Evolutionary conservation across 2,329 filamentous ascomycete genomes (phyloP).

Genomic region (Rachicladosporium sp.): DNA sequence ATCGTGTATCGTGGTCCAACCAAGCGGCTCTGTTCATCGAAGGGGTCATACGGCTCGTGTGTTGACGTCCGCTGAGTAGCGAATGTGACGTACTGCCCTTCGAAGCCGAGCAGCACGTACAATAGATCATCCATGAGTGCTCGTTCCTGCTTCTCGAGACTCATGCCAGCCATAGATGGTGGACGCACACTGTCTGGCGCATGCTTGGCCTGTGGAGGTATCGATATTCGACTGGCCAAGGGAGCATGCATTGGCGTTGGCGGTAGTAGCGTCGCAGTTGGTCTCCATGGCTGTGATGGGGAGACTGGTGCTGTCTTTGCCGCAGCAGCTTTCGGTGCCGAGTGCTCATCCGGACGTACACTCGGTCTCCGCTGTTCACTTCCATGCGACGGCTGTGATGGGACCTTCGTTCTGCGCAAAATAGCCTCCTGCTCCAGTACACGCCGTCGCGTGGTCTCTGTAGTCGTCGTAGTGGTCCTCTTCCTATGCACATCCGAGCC

Average conservation of each 20-base stretch:
- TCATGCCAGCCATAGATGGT: slow-evolving; percentile 54
- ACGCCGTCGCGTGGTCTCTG: slow-evolving; percentile 5
- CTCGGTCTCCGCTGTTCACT: slow-evolving; percentile 3
- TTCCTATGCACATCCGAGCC: slow-evolving; percentile 1
- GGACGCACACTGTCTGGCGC: slow-evolving; percentile 60
- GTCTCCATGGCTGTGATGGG: slow-evolving; percentile 49
- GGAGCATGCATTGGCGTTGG: slow-evolving; percentile 50
- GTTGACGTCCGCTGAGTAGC: slow-evolving; percentile 21
- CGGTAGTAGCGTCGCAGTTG: slow-evolving; percentile 62
- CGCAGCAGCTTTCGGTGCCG: slow-evolving; percentile 1
- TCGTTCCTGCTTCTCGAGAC: slow-evolving; percentile 71
- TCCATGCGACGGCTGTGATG: slow-evolving; percentile 2
- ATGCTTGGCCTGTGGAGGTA: slow-evolving; percentile 49
- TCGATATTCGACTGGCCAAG: slow-evolving; percentile 54
- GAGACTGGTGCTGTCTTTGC: background rate
- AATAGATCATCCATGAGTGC: slow-evolving; percentile 81
- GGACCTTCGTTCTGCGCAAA: slow-evolving; percentile 4
- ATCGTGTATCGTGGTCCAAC: slow-evolving; percentile 72
- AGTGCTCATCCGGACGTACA: slow-evolving; percentile 1
- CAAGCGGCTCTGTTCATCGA: slow-evolving; percentile 74
- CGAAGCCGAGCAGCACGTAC: slow-evolving; percentile 95
- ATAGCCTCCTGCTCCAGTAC: slow-evolving; percentile 4
- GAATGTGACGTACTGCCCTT: slow-evolving; percentile 94
- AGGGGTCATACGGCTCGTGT: slow-evolving; percentile 62
- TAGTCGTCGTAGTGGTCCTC: slow-evolving; percentile 3